Evolutionary conservation across 2,329 filamentous ascomycete genomes (phyloP), one percentile per base, ranked within the genome.

Genomic region (Cladophialophora yegresii): DNA sequence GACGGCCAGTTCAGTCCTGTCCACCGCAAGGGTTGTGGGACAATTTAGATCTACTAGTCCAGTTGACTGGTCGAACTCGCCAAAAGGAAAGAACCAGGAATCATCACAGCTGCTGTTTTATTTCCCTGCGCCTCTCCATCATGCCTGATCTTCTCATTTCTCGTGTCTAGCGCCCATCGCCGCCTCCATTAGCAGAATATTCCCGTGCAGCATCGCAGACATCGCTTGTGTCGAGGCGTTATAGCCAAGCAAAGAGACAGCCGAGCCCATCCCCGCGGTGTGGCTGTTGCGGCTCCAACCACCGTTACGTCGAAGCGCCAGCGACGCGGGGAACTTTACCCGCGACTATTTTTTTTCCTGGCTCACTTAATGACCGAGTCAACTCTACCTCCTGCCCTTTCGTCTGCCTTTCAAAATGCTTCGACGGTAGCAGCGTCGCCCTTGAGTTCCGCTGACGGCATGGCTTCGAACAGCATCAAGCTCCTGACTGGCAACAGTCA

Each of bases 401-500:
- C 62, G 61, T 57, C 62, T 63, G 64, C 60, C 58, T 53, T 54
- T 22, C 67, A 67, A 20, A 61, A 68, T 68, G 63, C 56, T 36
- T 63, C 63, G 51, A 68, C 70, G 62, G 58, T 71, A 63, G 66
- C 62, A 53, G 54, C 58, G 43, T 62, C 60, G 28, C 33, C 61
- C 54, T 16, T 58, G 32, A 45, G 57, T 56, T 56, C 45, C 45
- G 47, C 57, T 54, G 65, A 65, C 61, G 70, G 54, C 65, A 90
- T 91, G 88, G 84, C 88, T 71, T 84, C 86, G 68, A 91, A 90
- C 43, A 70, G 67, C 43, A 90, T 91, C 75, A 91, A 91, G 78
- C 80, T 91, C 68, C 81, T 91, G 75, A 90, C 88, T 72, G 88
- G 88, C 72, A 90, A 90, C 80, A 90, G 87, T 77, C 89, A 91